phyloP scores from a whole-genome alignment of 2,329 filamentous ascomycete species.

The Herpomyces periplanetae region DNA sequence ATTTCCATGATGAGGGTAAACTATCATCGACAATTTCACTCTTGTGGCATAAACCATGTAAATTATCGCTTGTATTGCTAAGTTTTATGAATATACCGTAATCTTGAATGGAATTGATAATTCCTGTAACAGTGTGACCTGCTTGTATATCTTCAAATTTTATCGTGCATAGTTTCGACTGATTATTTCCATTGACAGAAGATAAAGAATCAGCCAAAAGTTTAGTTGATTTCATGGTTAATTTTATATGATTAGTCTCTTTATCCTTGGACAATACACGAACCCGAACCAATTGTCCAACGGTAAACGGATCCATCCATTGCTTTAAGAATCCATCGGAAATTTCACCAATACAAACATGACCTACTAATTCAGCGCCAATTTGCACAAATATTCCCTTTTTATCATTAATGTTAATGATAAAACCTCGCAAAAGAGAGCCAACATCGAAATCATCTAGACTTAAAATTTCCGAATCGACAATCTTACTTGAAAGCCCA shows the following conservation, averaged over 20 bases:
- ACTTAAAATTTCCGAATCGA: no score
- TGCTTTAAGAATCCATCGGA: constrained; percentile 75
- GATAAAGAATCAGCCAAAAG: constrained; percentile 40
- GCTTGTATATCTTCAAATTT: constrained; percentile 33
- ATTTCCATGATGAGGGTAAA: constrained; percentile 46
- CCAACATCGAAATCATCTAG: constrained; percentile 30
- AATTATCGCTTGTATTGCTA: constrained; percentile 44
- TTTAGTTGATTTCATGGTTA: constrained; percentile 54
- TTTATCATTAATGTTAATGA: constrained; percentile 57
- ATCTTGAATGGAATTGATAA: constrained; percentile 65
- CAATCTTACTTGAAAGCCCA: no score
- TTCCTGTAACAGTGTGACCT: constrained; percentile 53
- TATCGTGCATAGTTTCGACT: no score
- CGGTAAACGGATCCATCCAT: constrained; percentile 59
- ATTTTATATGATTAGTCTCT: constrained; percentile 27
- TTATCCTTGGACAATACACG: constrained; percentile 34
- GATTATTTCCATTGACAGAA: no score
- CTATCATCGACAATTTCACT: constrained; percentile 58
- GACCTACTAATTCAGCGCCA: constrained; percentile 37
- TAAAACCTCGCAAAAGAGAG: constrained; percentile 52
- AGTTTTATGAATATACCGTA: constrained; percentile 81
- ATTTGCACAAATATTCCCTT: constrained; percentile 60
- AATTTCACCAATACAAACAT: constrained; percentile 51
- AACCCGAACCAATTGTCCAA: constrained; percentile 64
- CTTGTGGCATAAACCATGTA: constrained; percentile 70